Conservation (phyloP, 164 flowering plant genomes). For the Santalum album region DNA sequence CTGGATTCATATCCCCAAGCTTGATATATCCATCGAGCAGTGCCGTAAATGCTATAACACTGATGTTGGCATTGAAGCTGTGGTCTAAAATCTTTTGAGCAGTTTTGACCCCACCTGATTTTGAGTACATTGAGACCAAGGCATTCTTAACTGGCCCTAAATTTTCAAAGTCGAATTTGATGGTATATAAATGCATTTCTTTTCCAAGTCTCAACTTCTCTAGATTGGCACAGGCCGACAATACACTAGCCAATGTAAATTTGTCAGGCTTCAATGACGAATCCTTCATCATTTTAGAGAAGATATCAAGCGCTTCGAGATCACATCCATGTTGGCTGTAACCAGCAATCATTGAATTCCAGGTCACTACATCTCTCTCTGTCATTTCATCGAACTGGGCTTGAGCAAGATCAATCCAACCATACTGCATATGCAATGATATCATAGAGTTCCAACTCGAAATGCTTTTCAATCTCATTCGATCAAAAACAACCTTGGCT, state of each 20-base stretch:
- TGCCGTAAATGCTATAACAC: slow-evolving; percentile 61
- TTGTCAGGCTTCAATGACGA: slow-evolving; percentile 39
- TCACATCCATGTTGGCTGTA: slow-evolving; percentile 42
- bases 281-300: slow-evolving; percentile 31
- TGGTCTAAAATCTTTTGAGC: slow-evolving; percentile 43
- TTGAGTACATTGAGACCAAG: slow-evolving; percentile 76
- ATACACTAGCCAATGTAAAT: slow-evolving; percentile 44
- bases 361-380: slow-evolving; percentile 43
- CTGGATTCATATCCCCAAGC: slow-evolving; percentile 60
- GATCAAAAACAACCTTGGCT: slow-evolving; percentile 48
- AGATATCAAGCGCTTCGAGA: slow-evolving; percentile 32
- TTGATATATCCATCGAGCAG: slow-evolving; percentile 75
- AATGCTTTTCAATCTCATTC: slow-evolving; percentile 38
- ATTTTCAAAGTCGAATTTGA: slow-evolving; percentile 25
- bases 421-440: slow-evolving; percentile 46
- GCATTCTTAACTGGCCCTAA: slow-evolving; percentile 59
- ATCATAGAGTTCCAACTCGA: slow-evolving; percentile 68
- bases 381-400: slow-evolving; percentile 49
- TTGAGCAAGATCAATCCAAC: slow-evolving; percentile 47
- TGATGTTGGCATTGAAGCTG: slow-evolving; percentile 25
- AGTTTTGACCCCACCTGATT: slow-evolving; percentile 48
- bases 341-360: slow-evolving; percentile 58
- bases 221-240: slow-evolving; percentile 61
- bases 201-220: slow-evolving; percentile 36
- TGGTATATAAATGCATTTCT: slow-evolving; percentile 43